Evolutionary conservation across 345 rosid species (phyloP).

Genomic region (Populus pruinosa): DNA sequence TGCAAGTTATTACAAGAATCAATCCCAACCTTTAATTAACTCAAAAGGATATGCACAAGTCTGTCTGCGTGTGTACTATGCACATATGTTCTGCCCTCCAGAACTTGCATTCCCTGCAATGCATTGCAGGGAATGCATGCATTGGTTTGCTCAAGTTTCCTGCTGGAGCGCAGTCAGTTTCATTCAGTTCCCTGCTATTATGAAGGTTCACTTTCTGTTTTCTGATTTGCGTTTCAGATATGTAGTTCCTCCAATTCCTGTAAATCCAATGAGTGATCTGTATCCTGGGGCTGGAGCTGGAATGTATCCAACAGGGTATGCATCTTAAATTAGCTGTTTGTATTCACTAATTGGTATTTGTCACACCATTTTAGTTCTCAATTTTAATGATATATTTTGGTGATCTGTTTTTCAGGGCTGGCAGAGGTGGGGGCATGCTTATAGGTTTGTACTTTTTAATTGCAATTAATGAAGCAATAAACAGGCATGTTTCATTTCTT

Average conservation of each 20-base stretch:
- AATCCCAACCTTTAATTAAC: too few relatives aligned
- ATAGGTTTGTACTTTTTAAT: conserved; percentile 47
- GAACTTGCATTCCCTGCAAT: too few relatives aligned
- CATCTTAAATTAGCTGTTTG: not conserved
- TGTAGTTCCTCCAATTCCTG: conserved; percentile 52
- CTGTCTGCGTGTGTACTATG: too few relatives aligned
- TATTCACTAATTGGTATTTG: not conserved
- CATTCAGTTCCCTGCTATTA: not conserved
- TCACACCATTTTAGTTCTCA: not conserved
- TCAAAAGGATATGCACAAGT: too few relatives aligned
- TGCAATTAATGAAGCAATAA: not conserved
- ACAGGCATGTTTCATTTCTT: not conserved
- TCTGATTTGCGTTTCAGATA: conserved; percentile 37
- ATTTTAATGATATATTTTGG: not conserved
- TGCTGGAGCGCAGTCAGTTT: not conserved
- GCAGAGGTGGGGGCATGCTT: conserved; percentile 61
- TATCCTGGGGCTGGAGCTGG: conserved; percentile 81
- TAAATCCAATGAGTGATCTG: conserved; percentile 46
- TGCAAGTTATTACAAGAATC: too few relatives aligned
- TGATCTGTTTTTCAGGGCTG: conserved; percentile 48
- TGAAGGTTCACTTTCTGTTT: not conserved
- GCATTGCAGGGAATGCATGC: too few relatives aligned
- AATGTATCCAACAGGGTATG: conserved; percentile 62
- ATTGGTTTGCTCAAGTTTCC: not conserved
- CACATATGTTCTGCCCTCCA: too few relatives aligned